These are phyloP conservation scores for Malus hybrid DNA, from an alignment of 331 rosid genomes.

Conservation along the genomic window DNA sequence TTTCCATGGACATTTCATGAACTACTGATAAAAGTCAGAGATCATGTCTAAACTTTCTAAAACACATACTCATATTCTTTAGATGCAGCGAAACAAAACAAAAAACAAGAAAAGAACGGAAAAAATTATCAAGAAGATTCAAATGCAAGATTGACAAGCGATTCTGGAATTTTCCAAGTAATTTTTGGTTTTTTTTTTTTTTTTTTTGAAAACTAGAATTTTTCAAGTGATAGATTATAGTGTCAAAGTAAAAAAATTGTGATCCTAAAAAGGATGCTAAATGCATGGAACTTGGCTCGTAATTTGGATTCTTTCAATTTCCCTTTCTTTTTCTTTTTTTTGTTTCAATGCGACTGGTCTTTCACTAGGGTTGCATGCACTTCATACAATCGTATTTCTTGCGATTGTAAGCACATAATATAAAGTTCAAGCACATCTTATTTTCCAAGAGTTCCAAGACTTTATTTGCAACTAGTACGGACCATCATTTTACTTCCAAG, in stretches of 20 bases:
- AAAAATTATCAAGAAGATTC: background rate
- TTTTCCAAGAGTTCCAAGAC: background rate
- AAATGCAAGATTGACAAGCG: background rate
- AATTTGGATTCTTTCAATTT: background rate
- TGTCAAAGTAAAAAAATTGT: background rate
- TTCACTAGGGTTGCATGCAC: background rate
- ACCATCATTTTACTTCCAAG: background rate
- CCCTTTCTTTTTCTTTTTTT: too few relatives aligned
- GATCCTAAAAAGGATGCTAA: background rate
- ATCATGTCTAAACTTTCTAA: background rate
- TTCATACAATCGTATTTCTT: background rate
- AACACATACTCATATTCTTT: too few relatives aligned
- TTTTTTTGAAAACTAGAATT: background rate
- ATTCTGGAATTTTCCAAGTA: background rate
- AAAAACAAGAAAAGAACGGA: background rate
- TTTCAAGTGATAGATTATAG: background rate
- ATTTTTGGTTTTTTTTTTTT: too few relatives aligned
- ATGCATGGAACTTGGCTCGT: slow-evolving; percentile 2
- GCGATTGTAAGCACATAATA: background rate
- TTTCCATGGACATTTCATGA: background rate
- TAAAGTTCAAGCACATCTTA: background rate
- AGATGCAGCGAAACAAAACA: background rate
- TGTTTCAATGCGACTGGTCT: too few relatives aligned
- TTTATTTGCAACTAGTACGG: background rate
- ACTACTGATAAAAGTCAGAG: background rate